Base-by-base conservation (phyloP, 192 early-diverging fungal genomes). In the Linderina pennispora region DNA sequence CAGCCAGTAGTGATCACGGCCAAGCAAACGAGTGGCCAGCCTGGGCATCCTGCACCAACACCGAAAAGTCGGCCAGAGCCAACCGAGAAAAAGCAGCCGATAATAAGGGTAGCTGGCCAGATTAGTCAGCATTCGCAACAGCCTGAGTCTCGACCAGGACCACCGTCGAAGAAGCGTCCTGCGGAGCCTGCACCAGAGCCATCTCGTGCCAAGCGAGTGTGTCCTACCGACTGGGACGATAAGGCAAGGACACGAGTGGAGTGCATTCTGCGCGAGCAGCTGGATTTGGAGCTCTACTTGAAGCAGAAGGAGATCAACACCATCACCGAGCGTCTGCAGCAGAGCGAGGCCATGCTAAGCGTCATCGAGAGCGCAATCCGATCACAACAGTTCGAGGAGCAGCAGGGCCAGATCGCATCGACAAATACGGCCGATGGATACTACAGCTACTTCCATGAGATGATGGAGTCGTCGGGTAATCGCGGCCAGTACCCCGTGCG, bases 211-310 rank as follows among this genome's bases (percentile, higher is more conserved):
- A n/a, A n/a, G n/a, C n/a, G n/a, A n/a, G n/a, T n/a, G n/a, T n/a
- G n/a, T n/a, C n/a, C n/a, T n/a, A n/a, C n/a, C n/a, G n/a, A n/a
- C n/a, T n/a, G n/a, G n/a, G n/a, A n/a, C n/a, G n/a, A n/a, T n/a
- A n/a, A n/a, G n/a, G n/a, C n/a, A n/a, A n/a, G n/a, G n/a, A 38
- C 60, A n/a, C 61, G 61, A 34, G 53, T 82, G 13, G 48, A 58
- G 23, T 65, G 73, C 36, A 76, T 85, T 25, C 66, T 89, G 28
- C 75, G 77, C 36, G 81, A 80, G 50, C 83, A 90, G 59, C 77
- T 90, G 45, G 86, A 90, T 62, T 63, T 88, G 9, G 88, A 90
- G 56, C 73, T 90, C 39, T 80, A 77, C 37, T 36, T 85, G 40
- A 84, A 85, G 35, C 77, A 86, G 38, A 75, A 70, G 35, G 88